Percentiles rank a stretch among this genome's conserved stretches.
phyloP scores from a whole-genome alignment of 2,329 filamentous ascomycete species.

The Endoconidiophora polonica region DNA sequence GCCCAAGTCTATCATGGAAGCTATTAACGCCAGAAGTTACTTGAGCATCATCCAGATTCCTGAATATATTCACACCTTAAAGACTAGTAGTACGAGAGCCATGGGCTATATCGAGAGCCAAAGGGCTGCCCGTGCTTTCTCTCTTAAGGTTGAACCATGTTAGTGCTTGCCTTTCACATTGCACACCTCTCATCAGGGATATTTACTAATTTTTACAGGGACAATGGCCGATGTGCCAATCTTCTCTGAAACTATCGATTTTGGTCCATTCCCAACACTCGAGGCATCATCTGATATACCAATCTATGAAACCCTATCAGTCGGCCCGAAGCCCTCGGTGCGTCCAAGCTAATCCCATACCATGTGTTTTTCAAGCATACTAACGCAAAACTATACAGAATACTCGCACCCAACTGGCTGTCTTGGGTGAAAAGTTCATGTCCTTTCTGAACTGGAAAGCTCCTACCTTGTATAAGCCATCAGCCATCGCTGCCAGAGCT shows the following conservation, averaged over 20 bases:
- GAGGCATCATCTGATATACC: slow-evolving; percentile 23
- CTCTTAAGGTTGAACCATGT: slow-evolving; percentile 4
- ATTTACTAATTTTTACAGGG: slow-evolving; percentile 18
- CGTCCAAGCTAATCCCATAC: slow-evolving; percentile 12
- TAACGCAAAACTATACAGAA: slow-evolving; percentile 22
- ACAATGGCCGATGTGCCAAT: slow-evolving; percentile 24
- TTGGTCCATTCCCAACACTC: slow-evolving; percentile 34
- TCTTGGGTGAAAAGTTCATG: slow-evolving; percentile 35
- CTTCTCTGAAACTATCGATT: slow-evolving; percentile 32
- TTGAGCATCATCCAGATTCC: slow-evolving; percentile 32
- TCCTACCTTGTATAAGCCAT: slow-evolving; percentile 33
- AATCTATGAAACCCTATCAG: slow-evolving; percentile 28
- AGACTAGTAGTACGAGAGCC: slow-evolving; percentile 33
- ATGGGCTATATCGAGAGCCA: slow-evolving; percentile 35
- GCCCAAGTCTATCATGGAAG: slow-evolving; percentile 30
- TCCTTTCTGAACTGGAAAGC: slow-evolving; percentile 32
- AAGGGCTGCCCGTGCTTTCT: slow-evolving; percentile 4
- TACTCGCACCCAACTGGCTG: slow-evolving; percentile 29
- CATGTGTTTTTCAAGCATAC: not conserved
- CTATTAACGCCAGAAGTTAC: slow-evolving; percentile 34
- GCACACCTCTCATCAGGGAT: not conserved
- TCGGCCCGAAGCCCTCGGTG: slow-evolving; percentile 37
- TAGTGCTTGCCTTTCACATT: not conserved
- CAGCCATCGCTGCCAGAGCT: slow-evolving; percentile 21
- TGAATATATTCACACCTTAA: slow-evolving; percentile 26